phyloP scores from a whole-genome alignment of 305 asterid species.

The Fraxinus velutina region DNA sequence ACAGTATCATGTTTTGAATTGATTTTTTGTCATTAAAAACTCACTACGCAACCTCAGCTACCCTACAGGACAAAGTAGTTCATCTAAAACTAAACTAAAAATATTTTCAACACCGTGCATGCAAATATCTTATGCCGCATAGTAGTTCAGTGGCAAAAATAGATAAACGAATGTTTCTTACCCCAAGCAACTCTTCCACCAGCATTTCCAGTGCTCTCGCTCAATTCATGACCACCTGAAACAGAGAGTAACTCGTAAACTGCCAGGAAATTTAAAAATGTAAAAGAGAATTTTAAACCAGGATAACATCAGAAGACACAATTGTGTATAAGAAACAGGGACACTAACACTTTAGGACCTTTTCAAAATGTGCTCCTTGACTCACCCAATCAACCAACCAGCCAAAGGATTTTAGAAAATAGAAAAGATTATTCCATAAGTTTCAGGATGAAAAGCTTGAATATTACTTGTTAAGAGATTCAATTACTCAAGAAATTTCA shows the following conservation, averaged over 20 bases:
- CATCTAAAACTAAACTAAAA: too few relatives aligned
- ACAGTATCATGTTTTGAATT: too few relatives aligned
- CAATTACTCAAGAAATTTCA: neutral
- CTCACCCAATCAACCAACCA: neutral
- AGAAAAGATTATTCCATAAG: neutral
- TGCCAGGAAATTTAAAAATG: neutral
- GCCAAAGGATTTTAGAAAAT: too few relatives aligned
- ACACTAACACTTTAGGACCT: neutral
- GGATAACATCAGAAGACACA: neutral
- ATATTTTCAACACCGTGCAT: too few relatives aligned
- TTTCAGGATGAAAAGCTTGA: neutral
- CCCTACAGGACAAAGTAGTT: too few relatives aligned
- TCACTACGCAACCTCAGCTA: too few relatives aligned
- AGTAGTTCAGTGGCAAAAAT: neutral
- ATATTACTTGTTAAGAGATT: neutral
- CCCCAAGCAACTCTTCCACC: slow-evolving; percentile 98
- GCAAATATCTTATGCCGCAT: neutral
- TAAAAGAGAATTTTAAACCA: neutral
- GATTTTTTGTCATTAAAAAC: too few relatives aligned
- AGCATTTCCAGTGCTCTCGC: slow-evolving; percentile 94
- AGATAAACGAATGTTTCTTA: slow-evolving; percentile 27
- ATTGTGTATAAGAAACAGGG: neutral
- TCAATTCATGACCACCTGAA: slow-evolving; percentile 90
- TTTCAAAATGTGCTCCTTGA: neutral
- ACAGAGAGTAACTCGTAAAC: slow-evolving; percentile 15